A percentile compares a stretch with the other conserved stretches of the same genome.
Conservation (phyloP, 768 basidiomycete genomes). For the Auriscalpium microsporum region DNA sequence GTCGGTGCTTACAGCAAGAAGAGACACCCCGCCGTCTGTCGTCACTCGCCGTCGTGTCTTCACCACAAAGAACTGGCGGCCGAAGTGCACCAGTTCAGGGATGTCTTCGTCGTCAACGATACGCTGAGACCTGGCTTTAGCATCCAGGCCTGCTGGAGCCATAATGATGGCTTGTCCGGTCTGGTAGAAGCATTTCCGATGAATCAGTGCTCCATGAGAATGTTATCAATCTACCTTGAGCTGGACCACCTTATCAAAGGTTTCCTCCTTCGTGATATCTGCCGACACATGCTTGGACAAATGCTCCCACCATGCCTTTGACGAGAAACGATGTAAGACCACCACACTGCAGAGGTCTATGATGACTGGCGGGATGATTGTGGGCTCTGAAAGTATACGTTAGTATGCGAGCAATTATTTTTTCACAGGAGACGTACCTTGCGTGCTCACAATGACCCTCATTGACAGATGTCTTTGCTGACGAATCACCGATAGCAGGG, state of each 20-base stretch:
- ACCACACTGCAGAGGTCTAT: constrained; percentile 58
- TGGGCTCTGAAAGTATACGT: constrained; percentile 43
- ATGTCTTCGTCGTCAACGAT: constrained; percentile 7
- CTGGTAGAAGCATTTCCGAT: constrained; percentile 24
- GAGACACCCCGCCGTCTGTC: constrained; percentile 54
- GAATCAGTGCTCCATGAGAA: too few relatives aligned
- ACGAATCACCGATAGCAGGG: constrained; percentile 49
- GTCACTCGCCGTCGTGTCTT: constrained; percentile 58
- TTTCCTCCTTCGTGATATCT: constrained; percentile 47
- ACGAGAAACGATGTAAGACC: constrained; percentile 69
- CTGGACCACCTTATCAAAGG: constrained; percentile 57
- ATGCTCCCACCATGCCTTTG: constrained; percentile 70
- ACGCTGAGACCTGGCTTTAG: constrained; percentile 16
- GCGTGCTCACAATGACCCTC: constrained; percentile 67
- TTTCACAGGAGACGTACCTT: constrained; percentile 34
- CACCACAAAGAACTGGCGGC: constrained; percentile 49
- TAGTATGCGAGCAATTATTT: neutral
- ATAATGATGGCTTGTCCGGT: constrained; percentile 66
- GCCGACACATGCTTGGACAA: constrained; percentile 59
- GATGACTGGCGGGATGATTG: constrained; percentile 58
- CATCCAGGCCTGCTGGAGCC: constrained; percentile 52
- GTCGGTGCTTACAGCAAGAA: constrained; percentile 27
- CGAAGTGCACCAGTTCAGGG: constrained; percentile 36
- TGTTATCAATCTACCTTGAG: constrained; percentile 39
- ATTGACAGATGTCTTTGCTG: constrained; percentile 68